Conservation (phyloP, 305 asterid genomes). For the Fraxinus dipetala region DNA sequence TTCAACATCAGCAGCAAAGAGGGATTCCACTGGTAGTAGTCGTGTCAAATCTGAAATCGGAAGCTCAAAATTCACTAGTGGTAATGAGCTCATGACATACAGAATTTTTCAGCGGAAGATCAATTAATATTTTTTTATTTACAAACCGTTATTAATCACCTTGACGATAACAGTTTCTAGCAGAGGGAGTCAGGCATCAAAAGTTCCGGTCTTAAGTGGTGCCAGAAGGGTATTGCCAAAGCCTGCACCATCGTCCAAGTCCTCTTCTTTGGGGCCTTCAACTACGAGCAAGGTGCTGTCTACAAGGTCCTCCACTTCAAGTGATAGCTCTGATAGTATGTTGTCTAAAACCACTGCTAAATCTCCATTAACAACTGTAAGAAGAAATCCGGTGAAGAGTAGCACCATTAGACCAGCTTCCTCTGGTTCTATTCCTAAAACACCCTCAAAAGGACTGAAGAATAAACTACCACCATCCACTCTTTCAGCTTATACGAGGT, state of each 20-base stretch:
- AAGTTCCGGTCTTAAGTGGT: constrained; percentile 43
- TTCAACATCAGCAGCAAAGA: constrained; percentile 45
- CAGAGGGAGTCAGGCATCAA: constrained; percentile 54
- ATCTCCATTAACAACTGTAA: constrained; percentile 38
- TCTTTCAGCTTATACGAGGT: constrained; percentile 47
- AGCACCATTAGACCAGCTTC: constrained; percentile 39
- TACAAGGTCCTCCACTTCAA: constrained; percentile 51
- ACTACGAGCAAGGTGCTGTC: constrained; percentile 44
- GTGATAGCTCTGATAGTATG: constrained; percentile 52
- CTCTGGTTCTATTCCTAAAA: constrained; percentile 46
- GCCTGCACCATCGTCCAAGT: constrained; percentile 45
- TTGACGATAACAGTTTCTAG: constrained; percentile 38
- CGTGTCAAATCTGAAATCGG: constrained; percentile 50
- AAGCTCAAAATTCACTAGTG: constrained; percentile 44
- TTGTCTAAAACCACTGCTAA: constrained; percentile 47
- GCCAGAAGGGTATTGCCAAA: constrained; percentile 54
- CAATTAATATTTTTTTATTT: constrained; percentile 3
- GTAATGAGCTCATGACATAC: constrained; percentile 19
- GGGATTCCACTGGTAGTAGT: constrained; percentile 46
- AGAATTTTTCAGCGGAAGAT: neutral
- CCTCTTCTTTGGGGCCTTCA: constrained; percentile 46
- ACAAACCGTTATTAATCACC: constrained; percentile 7
- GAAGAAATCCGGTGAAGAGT: constrained; percentile 50
- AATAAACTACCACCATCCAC: constrained; percentile 44
- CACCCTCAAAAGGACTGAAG: constrained; percentile 51